Conservation (phyloP, 2,329 filamentous ascomycete species). For the Chaetomium sp. region DNA sequence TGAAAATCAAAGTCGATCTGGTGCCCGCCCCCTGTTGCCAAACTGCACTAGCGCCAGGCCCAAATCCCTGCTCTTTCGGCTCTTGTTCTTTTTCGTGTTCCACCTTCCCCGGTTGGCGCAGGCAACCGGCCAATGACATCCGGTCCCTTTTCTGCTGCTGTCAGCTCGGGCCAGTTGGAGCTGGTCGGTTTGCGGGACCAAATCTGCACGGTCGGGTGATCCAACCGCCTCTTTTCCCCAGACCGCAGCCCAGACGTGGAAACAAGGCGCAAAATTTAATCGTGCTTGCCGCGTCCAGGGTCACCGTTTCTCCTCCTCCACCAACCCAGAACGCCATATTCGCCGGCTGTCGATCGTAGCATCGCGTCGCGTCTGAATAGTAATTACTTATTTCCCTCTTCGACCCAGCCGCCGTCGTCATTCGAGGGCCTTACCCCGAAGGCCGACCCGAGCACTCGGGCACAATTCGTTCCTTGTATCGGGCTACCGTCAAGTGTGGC, state of each 20-base stretch:
- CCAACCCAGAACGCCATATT: neutral
- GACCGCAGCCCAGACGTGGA: constrained; percentile 25
- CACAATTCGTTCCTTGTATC: neutral
- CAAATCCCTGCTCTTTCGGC: constrained; percentile 26
- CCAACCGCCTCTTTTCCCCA: constrained; percentile 35
- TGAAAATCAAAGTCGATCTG: constrained; percentile 3
- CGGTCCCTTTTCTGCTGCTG: constrained; percentile 6
- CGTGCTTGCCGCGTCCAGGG: constrained; percentile 20
- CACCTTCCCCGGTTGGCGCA: constrained; percentile 25
- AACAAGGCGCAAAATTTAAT: constrained; percentile 34
- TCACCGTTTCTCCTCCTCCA: constrained; percentile 8
- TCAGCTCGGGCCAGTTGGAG: constrained; percentile 31
- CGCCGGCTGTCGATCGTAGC: neutral
- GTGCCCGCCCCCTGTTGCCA: constrained; percentile 7
- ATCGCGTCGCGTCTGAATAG: neutral
- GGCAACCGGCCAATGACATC: constrained; percentile 25
- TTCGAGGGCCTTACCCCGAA: neutral
- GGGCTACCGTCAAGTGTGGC: constrained; percentile 3
- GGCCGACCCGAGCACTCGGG: neutral
- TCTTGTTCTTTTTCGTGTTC: constrained; percentile 30
- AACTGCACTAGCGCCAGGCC: constrained; percentile 6
- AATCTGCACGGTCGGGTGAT: constrained; percentile 35
- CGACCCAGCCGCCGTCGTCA: neutral
- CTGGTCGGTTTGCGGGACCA: constrained; percentile 27
- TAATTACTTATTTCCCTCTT: neutral